phyloP scores from a whole-genome alignment of 2,329 filamentous ascomycete species.

The Didymella glomerata region DNA sequence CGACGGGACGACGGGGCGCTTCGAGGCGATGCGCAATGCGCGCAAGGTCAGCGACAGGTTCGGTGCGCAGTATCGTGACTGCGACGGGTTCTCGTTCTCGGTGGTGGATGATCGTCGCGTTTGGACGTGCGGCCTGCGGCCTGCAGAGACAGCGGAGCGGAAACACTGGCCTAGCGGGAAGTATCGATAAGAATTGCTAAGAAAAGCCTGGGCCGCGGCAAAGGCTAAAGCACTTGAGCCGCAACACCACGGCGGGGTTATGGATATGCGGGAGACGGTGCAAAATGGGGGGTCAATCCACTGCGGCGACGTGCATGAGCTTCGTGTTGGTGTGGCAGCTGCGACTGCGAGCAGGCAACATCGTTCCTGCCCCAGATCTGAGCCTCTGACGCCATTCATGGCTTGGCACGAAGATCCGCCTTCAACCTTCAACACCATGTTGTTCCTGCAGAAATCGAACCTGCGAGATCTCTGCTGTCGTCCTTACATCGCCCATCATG shows the following conservation, averaged over 20 bases:
- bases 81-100: slow-evolving; percentile 12
- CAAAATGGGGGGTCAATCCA: background rate
- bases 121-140: slow-evolving; percentile 22
- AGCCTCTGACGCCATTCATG: slow-evolving; percentile 19
- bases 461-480: background rate
- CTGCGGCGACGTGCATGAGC: slow-evolving; percentile 12
- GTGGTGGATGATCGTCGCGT: slow-evolving; percentile 31
- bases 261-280: slow-evolving; percentile 7
- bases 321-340: slow-evolving; percentile 9
- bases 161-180: slow-evolving; percentile 6
- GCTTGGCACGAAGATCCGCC: slow-evolving; percentile 4
- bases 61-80: slow-evolving; percentile 17
- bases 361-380: slow-evolving; percentile 8
- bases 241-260: slow-evolving; percentile 20
- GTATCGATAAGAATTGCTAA: slow-evolving; percentile 32
- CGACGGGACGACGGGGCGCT: slow-evolving; percentile 9
- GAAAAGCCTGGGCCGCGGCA: slow-evolving; percentile 21
- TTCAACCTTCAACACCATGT: slow-evolving; percentile 3
- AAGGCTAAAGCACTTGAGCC: slow-evolving; percentile 20
- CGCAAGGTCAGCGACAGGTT: slow-evolving; percentile 18
- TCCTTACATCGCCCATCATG: background rate
- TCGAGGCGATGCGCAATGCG: slow-evolving; percentile 13
- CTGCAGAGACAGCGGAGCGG: slow-evolving; percentile 22
- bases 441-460: background rate
- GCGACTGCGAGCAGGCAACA: background rate